Conservation (phyloP, 495 filamentous ascomycete genomes). For the Neurospora cerealis region DNA sequence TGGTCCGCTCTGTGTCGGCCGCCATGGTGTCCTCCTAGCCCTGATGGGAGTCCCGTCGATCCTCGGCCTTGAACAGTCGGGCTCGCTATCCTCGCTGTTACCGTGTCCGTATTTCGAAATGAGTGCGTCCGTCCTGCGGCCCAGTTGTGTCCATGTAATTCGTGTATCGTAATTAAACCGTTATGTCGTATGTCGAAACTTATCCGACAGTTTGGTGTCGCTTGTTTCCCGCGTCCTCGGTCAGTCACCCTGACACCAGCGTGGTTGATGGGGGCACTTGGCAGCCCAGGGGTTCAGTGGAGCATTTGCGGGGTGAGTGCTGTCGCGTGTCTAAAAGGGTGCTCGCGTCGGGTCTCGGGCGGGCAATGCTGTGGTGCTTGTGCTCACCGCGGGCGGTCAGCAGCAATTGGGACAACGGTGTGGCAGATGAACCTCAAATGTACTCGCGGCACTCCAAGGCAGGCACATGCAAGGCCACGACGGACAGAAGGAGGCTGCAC, state of each 20-base stretch:
- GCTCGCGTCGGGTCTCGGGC: background rate
- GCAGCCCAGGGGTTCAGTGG: background rate
- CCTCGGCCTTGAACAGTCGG: background rate
- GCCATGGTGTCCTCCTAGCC: background rate
- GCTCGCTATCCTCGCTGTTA: background rate
- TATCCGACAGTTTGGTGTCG: background rate
- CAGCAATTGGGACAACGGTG: background rate
- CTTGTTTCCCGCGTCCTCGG: background rate
- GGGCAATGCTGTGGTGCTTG: background rate
- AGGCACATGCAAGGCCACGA: background rate
- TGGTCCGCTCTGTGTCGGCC: conserved; percentile 53
- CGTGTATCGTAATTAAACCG: background rate
- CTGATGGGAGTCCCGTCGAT: background rate
- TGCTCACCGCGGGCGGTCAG: background rate
- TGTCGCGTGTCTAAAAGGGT: background rate
- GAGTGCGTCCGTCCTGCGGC: background rate
- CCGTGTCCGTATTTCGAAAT: background rate
- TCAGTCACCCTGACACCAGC: background rate
- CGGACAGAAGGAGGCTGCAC: background rate
- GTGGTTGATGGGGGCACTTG: background rate
- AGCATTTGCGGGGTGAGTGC: background rate
- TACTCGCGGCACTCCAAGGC: background rate
- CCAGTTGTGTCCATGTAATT: background rate
- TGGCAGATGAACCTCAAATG: background rate
- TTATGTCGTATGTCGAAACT: background rate